These are phyloP conservation scores for Sugiyamaella smithiae DNA, from an alignment of 805 yeast species.

Conservation along the genomic window DNA sequence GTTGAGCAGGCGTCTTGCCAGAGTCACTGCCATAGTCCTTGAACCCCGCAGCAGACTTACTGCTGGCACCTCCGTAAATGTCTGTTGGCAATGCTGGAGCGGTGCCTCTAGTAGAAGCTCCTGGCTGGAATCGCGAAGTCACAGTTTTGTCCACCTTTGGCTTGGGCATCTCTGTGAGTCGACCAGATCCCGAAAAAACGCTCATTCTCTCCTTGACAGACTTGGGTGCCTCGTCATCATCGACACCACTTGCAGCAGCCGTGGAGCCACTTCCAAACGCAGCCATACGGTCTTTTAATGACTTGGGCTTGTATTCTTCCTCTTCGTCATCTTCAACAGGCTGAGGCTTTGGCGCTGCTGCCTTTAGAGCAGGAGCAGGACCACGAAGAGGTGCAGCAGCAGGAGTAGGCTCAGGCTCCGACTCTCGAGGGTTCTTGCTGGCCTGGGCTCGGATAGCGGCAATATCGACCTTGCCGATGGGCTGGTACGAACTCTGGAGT, in stretches of 20 bases:
- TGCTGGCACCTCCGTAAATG: constrained; percentile 36
- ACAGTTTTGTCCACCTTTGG: constrained; percentile 45
- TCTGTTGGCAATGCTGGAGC: constrained; percentile 33
- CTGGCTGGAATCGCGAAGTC: constrained; percentile 28
- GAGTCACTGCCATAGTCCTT: constrained; percentile 63
- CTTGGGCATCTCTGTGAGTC: constrained; percentile 62
- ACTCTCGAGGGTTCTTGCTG: constrained; percentile 5
- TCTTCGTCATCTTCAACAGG: constrained; percentile 16
- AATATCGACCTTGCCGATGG: constrained; percentile 59
- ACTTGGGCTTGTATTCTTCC: constrained; percentile 24
- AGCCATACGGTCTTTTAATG: constrained; percentile 30
- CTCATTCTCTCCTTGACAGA: constrained; percentile 32
- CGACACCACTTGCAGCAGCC: constrained; percentile 6
- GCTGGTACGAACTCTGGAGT: constrained; percentile 51
- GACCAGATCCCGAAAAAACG: constrained; percentile 42
- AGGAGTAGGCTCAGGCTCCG: constrained; percentile 8
- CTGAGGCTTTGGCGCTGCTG: constrained; percentile 15
- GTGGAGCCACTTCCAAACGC: constrained; percentile 10
- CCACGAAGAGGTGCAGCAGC: background rate
- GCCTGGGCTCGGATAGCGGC: constrained; percentile 43
- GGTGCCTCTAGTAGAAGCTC: constrained; percentile 33
- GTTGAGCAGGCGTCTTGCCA: constrained; percentile 91
- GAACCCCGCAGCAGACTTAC: constrained; percentile 23
- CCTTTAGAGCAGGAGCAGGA: constrained; percentile 9
- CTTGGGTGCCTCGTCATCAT: constrained; percentile 27